Base-by-base conservation (phyloP, 192 early-diverging fungal genomes). In the Powellomyces hirtus region DNA sequence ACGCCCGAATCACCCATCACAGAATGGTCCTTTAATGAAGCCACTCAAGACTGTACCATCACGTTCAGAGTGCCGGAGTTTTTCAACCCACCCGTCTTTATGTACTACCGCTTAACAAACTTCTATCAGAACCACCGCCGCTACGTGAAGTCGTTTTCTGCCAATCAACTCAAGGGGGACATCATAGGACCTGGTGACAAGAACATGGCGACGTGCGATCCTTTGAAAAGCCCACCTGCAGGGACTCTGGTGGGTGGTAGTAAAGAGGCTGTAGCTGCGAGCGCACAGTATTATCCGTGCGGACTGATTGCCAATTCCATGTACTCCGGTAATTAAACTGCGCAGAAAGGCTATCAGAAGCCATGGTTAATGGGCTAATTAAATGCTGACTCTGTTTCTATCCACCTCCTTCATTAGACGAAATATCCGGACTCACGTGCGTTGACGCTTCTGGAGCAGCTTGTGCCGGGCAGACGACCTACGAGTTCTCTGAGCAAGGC, bases 101-200 rank as follows among this genome's bases (percentile, higher is more conserved):
- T 99, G 53, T 98, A 98, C 79, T 94, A 96, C 69, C 83, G 91
- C 59, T 86, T 99, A 59, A 95, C 94, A 36, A 96, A 96, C 77
- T 98, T 98, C 75, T 98, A 96, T 75, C 97, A 99, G 75, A 99
- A 99, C 80, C 95, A 99, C 68, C 87, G 97, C 38, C 87, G 89
- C 52, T 98, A 98, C 70, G 92, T 96, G 29, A 93, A 94, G 69
- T 91, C 89, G 75, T 86, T 92, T 66, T 88, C 91, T 70, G 76
- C 86, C 37, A 84, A 89, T 58, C 96, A 99, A 74, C 85, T 99
- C 2, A 59, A 59, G 11, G 61, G 61, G 2, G 26, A 44, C n/a
- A 11, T 33, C 14, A 34, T 31, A 1, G 14, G 42, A 14, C 22
- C 61, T 2, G 38, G 22, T 2, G 64, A 56, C 62, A 64, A 52